Evolutionary conservation across 2,329 filamentous ascomycete species (phyloP).

Genomic region (Plenodomus lindquistii): DNA sequence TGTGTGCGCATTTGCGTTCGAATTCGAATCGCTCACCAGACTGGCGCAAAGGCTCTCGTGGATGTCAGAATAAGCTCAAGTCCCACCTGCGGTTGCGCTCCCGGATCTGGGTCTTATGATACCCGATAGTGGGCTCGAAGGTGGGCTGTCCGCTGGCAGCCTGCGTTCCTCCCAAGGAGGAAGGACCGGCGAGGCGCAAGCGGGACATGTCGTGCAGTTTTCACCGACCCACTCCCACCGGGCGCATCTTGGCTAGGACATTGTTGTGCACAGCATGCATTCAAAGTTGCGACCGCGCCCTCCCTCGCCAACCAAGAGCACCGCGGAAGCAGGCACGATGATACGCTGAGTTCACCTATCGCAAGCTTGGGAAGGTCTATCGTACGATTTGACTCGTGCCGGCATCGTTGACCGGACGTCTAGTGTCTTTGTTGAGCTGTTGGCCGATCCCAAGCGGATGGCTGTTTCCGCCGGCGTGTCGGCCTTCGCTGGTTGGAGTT

Average conservation of each 20-base stretch:
- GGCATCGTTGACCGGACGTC: background rate
- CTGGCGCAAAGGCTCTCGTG: slow-evolving; percentile 1
- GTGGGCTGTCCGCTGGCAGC: slow-evolving; percentile 25
- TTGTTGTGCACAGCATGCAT: slow-evolving; percentile 14
- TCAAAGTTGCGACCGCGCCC: slow-evolving; percentile 15
- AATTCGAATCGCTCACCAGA: background rate
- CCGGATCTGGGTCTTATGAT: slow-evolving; percentile 28
- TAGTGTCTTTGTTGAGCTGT: background rate
- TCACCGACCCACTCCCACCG: slow-evolving; percentile 8
- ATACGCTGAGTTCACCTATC: background rate
- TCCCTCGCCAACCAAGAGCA: background rate
- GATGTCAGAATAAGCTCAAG: slow-evolving; percentile 40
- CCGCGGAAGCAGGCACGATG: background rate
- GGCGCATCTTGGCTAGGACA: slow-evolving; percentile 11
- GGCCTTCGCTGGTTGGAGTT: slow-evolving; percentile 1
- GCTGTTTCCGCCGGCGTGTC: slow-evolving; percentile 1
- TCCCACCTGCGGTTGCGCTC: slow-evolving; percentile 34
- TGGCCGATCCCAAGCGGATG: slow-evolving; percentile 3
- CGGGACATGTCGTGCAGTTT: slow-evolving; percentile 31
- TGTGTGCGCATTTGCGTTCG: slow-evolving; percentile 1
- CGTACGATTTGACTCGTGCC: background rate
- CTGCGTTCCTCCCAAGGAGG: slow-evolving; percentile 22
- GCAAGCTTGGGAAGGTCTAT: background rate
- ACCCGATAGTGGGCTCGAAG: slow-evolving; percentile 24
- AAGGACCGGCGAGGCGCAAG: slow-evolving; percentile 27